Evolutionary conservation across 23 red algal species (phyloP).

Genomic region (Pyropia yezoensis): DNA sequence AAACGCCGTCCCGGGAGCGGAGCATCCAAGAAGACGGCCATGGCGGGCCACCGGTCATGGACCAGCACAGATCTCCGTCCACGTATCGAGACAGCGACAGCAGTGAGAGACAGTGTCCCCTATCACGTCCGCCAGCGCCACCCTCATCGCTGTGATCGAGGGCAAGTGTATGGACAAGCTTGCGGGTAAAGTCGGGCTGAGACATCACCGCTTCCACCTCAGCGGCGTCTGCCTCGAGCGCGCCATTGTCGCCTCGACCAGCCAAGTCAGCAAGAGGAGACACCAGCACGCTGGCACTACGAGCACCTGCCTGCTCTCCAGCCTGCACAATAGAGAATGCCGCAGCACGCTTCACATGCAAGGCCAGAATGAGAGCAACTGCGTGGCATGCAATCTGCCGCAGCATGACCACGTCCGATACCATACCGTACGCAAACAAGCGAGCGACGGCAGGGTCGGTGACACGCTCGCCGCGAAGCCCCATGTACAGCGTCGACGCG

Average conservation of each 20-base stretch:
- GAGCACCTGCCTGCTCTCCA: too few species aligned
- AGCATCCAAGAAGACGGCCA: conserved; percentile 71
- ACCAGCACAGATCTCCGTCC: conserved; percentile 68
- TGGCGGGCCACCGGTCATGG: conserved; percentile 31
- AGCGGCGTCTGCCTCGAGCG: too few species aligned
- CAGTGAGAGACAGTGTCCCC: background rate
- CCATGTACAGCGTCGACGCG: conserved; percentile 39
- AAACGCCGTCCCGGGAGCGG: conserved; percentile 48
- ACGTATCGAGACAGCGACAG: conserved; percentile 28
- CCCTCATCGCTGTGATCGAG: conserved; percentile 57
- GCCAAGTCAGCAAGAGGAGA: too few species aligned
- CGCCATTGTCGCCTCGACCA: too few species aligned
- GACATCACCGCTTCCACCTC: conserved; percentile 6
- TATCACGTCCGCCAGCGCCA: background rate
- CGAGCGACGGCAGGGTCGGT: conserved; percentile 38
- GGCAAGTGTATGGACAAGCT: conserved; percentile 58
- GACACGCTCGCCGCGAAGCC: conserved; percentile 36
- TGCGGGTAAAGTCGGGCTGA: conserved; percentile 27
- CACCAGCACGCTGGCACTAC: too few species aligned
- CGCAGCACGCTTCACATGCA: conserved; percentile 10
- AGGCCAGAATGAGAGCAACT: conserved; percentile 47
- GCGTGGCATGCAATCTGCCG: conserved; percentile 41
- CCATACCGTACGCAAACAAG: conserved; percentile 44
- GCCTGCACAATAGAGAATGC: too few species aligned
- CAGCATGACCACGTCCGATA: conserved; percentile 55